Conservation (phyloP, 208 protist species). For the Naegleria gruberi region DNA sequence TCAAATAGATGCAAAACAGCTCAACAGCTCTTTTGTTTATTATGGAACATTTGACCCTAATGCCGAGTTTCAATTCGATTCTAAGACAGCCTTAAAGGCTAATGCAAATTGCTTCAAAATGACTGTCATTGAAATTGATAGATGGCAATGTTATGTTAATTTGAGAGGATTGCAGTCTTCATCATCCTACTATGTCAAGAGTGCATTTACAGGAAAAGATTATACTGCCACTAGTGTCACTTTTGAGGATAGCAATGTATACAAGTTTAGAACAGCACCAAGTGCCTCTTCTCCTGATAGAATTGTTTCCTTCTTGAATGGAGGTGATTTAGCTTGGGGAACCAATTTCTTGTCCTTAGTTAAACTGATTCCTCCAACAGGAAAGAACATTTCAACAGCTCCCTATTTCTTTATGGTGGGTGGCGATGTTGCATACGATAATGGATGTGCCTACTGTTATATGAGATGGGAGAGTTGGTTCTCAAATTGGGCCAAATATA, state of each 20-base stretch:
- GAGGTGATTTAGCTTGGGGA: neutral
- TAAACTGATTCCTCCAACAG: neutral
- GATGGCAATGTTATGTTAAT: neutral
- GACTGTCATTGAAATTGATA: neutral
- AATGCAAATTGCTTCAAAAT: neutral
- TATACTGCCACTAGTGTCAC: neutral
- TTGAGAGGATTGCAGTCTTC: neutral
- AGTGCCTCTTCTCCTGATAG: neutral
- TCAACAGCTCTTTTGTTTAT: neutral
- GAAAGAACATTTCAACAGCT: neutral
- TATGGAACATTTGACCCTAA: neutral
- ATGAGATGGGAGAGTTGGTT: neutral
- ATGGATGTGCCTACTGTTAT: neutral
- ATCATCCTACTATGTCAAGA: neutral
- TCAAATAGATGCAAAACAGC: neutral
- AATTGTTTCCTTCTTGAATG: neutral
- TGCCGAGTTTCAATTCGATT: neutral
- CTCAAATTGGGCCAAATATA: neutral
- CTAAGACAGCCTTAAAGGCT: neutral
- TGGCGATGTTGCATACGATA: neutral
- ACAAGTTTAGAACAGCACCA: conserved; percentile 8
- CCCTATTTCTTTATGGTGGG: neutral
- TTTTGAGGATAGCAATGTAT: neutral
- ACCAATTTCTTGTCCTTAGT: neutral
- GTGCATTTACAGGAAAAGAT: neutral